These are phyloP conservation scores for Sambucus nigra DNA, from an alignment of 129 eudicot species.

Conservation along the genomic window DNA sequence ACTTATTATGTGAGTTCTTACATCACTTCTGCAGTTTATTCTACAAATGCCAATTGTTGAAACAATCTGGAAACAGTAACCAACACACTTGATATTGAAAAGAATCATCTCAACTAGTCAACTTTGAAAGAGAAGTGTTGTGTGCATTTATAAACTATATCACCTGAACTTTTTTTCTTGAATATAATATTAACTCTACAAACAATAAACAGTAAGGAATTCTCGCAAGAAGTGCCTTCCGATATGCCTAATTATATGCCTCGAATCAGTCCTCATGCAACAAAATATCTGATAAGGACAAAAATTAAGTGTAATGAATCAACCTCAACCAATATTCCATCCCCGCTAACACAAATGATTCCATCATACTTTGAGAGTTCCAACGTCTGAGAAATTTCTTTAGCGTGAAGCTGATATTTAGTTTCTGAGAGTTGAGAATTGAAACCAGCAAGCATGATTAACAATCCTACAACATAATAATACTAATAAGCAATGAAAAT, in stretches of 20 bases:
- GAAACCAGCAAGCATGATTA: slow-evolving; percentile 10
- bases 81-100: too few species aligned
- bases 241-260: slow-evolving; percentile 6
- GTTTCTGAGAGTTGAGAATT: slow-evolving; percentile 47
- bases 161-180: too few species aligned
- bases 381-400: slow-evolving; percentile 59
- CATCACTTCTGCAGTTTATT: too few species aligned
- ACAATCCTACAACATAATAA: slow-evolving; percentile 6
- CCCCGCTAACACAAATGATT: slow-evolving; percentile 87
- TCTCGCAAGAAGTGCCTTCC: background rate
- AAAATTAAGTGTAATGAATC: slow-evolving; percentile 17
- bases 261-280: background rate
- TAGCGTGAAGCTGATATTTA: slow-evolving; percentile 72
- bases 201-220: background rate
- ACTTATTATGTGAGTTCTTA: too few species aligned
- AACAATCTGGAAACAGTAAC: too few species aligned
- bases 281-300: background rate
- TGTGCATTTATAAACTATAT: too few species aligned
- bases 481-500: slow-evolving; percentile 3
- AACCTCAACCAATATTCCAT: slow-evolving; percentile 95
- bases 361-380: slow-evolving; percentile 84
- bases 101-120: too few species aligned
- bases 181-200: slow-evolving; percentile 4
- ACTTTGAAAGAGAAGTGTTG: too few species aligned
- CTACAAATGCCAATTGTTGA: too few species aligned